phyloP scores from a whole-genome alignment of 202 grass and related monocot species.

The Schoenoplectus triqueter region DNA sequence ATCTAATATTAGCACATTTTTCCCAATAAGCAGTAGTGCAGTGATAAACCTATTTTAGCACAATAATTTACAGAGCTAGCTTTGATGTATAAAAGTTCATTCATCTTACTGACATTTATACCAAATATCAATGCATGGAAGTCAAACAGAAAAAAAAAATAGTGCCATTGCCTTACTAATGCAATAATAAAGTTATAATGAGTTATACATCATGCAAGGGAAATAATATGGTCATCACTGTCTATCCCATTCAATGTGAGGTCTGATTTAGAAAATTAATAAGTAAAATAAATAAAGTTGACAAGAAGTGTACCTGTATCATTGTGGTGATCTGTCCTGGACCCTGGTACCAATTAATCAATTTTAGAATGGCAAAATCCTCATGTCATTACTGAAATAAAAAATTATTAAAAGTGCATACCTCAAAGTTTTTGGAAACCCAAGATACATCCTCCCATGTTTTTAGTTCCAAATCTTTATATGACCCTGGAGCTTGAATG shows the following conservation, averaged over 20 bases:
- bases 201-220: not conserved
- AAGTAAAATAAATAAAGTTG: not conserved
- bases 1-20: not conserved
- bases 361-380: conserved; percentile 39
- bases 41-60: not conserved
- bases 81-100: not conserved
- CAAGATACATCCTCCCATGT: conserved; percentile 71
- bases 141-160: not conserved
- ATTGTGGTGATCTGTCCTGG: conserved; percentile 62
- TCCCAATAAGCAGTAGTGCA: conserved; percentile 10
- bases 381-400: conserved; percentile 8
- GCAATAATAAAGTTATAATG: not conserved
- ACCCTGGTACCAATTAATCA: conserved; percentile 58
- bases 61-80: not conserved
- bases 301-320: conserved; percentile 60
- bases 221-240: not conserved
- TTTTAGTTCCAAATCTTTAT: conserved; percentile 57
- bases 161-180: not conserved
- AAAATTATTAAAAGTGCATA: conserved; percentile 30
- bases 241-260: not conserved
- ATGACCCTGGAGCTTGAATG: conserved; percentile 58
- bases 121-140: not conserved
- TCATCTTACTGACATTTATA: not conserved
- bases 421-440: conserved; percentile 66
- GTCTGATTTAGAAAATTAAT: not conserved